phyloP scores from a whole-genome alignment of 2,329 filamentous ascomycete species.

The Colletotrichum cuscutae region DNA sequence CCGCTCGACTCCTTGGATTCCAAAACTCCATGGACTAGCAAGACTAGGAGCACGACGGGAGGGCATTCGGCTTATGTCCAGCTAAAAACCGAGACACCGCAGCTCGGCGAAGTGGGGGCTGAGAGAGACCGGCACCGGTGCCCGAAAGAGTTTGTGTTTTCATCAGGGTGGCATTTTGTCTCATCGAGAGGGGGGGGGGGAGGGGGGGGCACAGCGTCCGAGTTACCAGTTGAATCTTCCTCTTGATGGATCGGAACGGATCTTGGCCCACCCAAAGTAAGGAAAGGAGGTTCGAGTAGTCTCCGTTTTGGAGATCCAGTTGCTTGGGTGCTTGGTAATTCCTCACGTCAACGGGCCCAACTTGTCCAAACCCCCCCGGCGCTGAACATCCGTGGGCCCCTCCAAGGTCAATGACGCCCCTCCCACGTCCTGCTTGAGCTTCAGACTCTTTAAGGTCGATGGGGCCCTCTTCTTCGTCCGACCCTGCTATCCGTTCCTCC shows the following conservation, averaged over 20 bases:
- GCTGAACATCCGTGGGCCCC: constrained; percentile 1
- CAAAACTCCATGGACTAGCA: too few relatives aligned
- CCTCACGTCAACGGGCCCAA: constrained; percentile 22
- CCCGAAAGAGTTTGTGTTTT: constrained; percentile 4
- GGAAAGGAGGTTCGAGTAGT: background rate
- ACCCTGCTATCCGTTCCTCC: background rate
- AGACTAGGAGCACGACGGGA: background rate
- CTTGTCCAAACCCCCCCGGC: background rate
- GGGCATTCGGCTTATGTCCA: background rate
- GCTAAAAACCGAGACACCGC: background rate
- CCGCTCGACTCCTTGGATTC: background rate
- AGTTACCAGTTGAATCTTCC: background rate
- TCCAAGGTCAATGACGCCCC: constrained; percentile 2
- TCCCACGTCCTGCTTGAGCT: constrained; percentile 1
- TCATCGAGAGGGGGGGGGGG: constrained; percentile 15
- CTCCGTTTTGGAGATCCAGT: constrained; percentile 9
- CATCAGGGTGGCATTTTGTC: background rate
- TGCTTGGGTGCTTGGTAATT: constrained; percentile 23
- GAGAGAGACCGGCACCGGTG: background rate
- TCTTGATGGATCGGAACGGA: constrained; percentile 8
- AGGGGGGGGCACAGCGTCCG: constrained; percentile 6
- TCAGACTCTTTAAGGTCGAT: constrained; percentile 20
- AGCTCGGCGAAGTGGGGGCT: constrained; percentile 5
- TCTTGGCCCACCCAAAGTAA: constrained; percentile 8
- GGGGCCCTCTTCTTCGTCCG: background rate